Conservation (phyloP, 306 rosid genomes). For the Pyrus betulifolia region DNA sequence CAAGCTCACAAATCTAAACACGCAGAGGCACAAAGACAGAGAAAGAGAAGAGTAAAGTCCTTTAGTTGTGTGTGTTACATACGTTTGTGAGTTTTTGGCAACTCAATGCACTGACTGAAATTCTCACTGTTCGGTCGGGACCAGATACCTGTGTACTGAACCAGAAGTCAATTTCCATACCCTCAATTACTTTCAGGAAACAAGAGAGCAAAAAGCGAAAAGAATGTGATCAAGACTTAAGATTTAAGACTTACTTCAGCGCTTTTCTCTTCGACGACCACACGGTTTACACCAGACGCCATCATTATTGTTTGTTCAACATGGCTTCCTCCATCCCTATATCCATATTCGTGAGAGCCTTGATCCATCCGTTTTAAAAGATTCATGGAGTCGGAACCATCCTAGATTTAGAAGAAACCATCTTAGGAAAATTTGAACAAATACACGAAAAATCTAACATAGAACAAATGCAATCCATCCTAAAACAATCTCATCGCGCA, state of each 20-base stretch:
- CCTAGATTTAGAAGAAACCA: slow-evolving; percentile 40
- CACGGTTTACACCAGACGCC: slow-evolving; percentile 25
- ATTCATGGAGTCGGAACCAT: slow-evolving; percentile 33
- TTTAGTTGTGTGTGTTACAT: slow-evolving; percentile 16
- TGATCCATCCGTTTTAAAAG: slow-evolving; percentile 33
- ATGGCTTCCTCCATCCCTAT: slow-evolving; percentile 47
- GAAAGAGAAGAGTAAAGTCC: slow-evolving; percentile 13
- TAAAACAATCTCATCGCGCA: not conserved
- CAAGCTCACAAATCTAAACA: slow-evolving; percentile 8
- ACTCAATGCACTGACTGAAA: slow-evolving; percentile 66
- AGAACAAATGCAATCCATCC: not conserved
- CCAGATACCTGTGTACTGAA: slow-evolving; percentile 74
- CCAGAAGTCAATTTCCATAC: slow-evolving; percentile 26
- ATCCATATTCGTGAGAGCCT: slow-evolving; percentile 33
- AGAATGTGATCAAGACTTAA: not conserved
- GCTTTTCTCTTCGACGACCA: slow-evolving; percentile 33
- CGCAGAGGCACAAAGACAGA: slow-evolving; percentile 1
- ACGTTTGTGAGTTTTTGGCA: slow-evolving; percentile 53
- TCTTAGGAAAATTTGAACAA: slow-evolving; percentile 3
- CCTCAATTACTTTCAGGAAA: not conserved
- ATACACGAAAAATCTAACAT: not conserved
- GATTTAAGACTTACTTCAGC: slow-evolving; percentile 47
- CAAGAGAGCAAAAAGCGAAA: not conserved
- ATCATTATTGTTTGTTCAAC: slow-evolving; percentile 59
- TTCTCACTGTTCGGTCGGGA: slow-evolving; percentile 56